phyloP scores from a whole-genome alignment of 2,329 filamentous ascomycete species.

The Cryphonectria carpinicola region DNA sequence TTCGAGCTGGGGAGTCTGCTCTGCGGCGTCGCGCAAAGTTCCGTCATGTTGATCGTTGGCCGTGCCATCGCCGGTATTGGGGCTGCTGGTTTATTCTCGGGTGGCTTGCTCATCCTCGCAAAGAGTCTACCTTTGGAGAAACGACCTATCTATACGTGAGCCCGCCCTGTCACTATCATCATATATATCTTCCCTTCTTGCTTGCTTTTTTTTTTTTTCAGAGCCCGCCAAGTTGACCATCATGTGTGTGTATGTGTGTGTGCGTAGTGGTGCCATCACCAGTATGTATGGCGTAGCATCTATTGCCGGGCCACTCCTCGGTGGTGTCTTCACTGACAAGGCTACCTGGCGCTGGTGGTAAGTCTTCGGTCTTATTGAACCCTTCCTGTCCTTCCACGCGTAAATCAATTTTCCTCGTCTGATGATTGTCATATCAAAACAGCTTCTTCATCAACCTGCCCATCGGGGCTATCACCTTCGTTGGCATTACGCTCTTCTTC shows the following conservation, averaged over 20 bases:
- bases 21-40: conserved; percentile 40
- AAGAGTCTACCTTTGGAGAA: conserved; percentile 35
- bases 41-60: conserved; percentile 36
- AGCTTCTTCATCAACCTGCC: conserved; percentile 36
- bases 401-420: neutral
- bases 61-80: conserved; percentile 40
- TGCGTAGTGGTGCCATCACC: conserved; percentile 44
- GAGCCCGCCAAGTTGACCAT: neutral
- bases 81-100: conserved; percentile 48
- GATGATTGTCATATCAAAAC: neutral
- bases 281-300: conserved; percentile 48
- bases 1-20: conserved; percentile 47
- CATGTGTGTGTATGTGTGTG: conserved; percentile 31
- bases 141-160: conserved; percentile 27
- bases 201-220: neutral
- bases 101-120: conserved; percentile 43
- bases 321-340: conserved; percentile 20
- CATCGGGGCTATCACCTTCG: conserved; percentile 31
- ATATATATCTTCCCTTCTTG: too few relatives aligned
- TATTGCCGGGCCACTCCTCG: conserved; percentile 30
- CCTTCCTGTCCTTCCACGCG: neutral
- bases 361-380: neutral
- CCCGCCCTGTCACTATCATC: neutral
- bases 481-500: conserved; percentile 21
- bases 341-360: conserved; percentile 31